These are phyloP conservation scores for Lactarius tabidus DNA, from an alignment of 768 basidiomycete species.

Conservation along the genomic window DNA sequence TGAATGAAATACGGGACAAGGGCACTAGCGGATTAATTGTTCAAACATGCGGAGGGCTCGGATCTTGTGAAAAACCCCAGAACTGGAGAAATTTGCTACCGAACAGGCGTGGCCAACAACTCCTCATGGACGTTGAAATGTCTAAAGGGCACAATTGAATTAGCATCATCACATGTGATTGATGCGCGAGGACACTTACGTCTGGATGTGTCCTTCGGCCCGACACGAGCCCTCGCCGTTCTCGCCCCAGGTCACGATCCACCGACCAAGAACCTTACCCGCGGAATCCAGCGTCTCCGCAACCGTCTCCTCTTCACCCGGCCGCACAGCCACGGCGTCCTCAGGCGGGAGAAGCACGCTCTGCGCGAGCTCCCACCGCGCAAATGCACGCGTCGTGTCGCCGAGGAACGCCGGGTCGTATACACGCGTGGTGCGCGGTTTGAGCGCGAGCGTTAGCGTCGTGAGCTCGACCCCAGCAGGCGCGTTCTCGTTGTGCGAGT, in stretches of 20 bases:
- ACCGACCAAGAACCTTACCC: constrained; percentile 63
- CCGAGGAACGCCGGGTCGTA: constrained; percentile 73
- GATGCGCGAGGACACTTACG: constrained; percentile 43
- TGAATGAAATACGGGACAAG: not conserved
- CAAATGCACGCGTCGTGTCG: constrained; percentile 63
- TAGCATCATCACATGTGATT: not conserved
- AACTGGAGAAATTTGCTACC: constrained; percentile 12
- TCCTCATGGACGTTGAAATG: constrained; percentile 55
- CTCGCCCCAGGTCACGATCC: constrained; percentile 75
- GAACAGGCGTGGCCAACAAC: constrained; percentile 31
- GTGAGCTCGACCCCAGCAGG: constrained; percentile 63
- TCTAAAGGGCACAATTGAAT: constrained; percentile 30
- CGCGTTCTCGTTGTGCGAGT: constrained; percentile 26
- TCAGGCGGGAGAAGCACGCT: constrained; percentile 43
- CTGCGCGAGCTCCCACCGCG: constrained; percentile 74
- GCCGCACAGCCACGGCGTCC: constrained; percentile 35
- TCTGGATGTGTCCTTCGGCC: constrained; percentile 56
- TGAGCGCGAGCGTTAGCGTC: constrained; percentile 58
- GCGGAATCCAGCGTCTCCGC: constrained; percentile 65
- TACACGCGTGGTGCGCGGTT: constrained; percentile 60
- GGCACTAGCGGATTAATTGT: not conserved
- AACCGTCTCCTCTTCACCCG: constrained; percentile 68
- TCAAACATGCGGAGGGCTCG: not conserved
- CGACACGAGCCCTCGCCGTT: constrained; percentile 60
- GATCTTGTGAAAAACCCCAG: not conserved